phyloP scores from a whole-genome alignment of 2,329 filamentous ascomycete species.

The Paracoccidioides brasiliensis region DNA sequence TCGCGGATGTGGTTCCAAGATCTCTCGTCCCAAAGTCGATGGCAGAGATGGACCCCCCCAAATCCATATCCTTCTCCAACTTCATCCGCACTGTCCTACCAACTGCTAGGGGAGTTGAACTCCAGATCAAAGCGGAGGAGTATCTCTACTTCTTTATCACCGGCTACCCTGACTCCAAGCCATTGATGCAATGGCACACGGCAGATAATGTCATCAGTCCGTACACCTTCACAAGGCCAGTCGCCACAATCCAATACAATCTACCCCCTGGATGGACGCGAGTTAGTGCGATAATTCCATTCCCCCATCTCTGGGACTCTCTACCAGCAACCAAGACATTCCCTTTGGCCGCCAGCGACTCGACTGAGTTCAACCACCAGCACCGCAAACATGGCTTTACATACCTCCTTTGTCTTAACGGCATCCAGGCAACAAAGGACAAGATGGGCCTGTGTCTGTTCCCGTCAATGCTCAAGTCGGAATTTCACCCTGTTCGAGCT shows the following conservation, averaged over 20 bases:
- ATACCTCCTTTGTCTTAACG: neutral
- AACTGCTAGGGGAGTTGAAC: neutral
- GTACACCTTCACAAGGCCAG: neutral
- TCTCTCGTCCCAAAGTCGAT: neutral
- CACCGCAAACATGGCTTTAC: neutral
- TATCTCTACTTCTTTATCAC: neutral
- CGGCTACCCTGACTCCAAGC: neutral
- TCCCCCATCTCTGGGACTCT: neutral
- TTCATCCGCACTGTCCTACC: neutral
- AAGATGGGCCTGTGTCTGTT: neutral
- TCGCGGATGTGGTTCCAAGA: neutral
- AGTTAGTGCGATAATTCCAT: neutral
- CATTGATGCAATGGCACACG: slow-evolving; percentile 1
- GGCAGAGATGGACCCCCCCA: neutral
- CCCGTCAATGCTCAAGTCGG: neutral
- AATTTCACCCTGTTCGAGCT: neutral
- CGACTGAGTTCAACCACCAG: neutral
- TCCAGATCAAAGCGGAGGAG: neutral
- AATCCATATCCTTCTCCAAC: slow-evolving; percentile 1
- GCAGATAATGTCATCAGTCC: neutral
- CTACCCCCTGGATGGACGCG: neutral
- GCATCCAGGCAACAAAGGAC: neutral
- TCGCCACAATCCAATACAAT: neutral
- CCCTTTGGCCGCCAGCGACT: neutral
- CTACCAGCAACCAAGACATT: neutral